Base-by-base conservation (phyloP, 1,284 basidiomycete genomes). In the Naganishia albida region DNA sequence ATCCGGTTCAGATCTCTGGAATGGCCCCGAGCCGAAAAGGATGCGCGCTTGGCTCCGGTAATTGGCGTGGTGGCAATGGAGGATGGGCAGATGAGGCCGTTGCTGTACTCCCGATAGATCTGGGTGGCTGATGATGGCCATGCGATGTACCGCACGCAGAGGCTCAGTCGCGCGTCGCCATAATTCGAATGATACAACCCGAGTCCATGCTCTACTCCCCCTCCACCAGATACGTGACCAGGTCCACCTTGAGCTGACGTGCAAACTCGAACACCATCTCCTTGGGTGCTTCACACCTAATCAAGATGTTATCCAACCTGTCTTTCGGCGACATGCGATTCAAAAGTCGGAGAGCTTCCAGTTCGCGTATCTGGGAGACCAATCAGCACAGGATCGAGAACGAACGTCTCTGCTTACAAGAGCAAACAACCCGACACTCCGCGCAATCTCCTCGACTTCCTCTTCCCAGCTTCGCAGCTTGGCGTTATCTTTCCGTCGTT, bases 251-350 rank as follows among this genome's bases (percentile, higher is more conserved):
- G 38, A 63, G n/a, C 20, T 60, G 60, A 8, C 60, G 57, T 2
- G 67, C 64, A 50, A 54, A 68, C 13, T 52, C 53, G 20, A 51
- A 43, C n/a, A 63, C 85, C 7, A 83, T 79, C 16, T 89, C 86
- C 66, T 88, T 87, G 18, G 86, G 85, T 26, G 91, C 82, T 13
- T 87, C 88, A 73, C 87, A 89, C 70, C 89, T 89, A 72, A 89
- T 87, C 77, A 83, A 85, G 15, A 92, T 75, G 69, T 84, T 86
- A 59, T 92, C 90, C 2, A 81, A 67, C 42, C 79, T 67, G 46
- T 80, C 79, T 1, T 59, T 52, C 0, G 84, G 82, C 2, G 87
- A 86, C 1, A 85, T 86, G 18, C 89, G 84, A 62, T 87, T 82
- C 25, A 94, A 75, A 7, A 90, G 81, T 1, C 87, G 84, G 78